Percentiles rank a stretch among this genome's conserved stretches.
Conservation (phyloP, 768 basidiomycete species). For the Mrakia gelida region DNA sequence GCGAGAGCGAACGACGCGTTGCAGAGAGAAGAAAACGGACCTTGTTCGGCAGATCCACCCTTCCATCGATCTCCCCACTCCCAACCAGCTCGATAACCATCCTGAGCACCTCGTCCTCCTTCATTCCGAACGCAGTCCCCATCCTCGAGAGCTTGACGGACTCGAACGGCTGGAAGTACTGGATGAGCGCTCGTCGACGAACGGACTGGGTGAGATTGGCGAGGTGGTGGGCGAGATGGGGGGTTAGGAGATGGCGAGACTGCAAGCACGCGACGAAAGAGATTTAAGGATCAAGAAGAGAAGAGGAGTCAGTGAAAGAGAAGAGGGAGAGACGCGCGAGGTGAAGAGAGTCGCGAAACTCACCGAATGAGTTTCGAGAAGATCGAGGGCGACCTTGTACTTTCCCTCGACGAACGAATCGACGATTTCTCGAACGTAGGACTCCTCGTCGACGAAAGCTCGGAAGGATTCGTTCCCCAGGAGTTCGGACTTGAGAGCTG, state of each 20-base stretch:
- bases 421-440: slow-evolving; percentile 78
- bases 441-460: slow-evolving; percentile 63
- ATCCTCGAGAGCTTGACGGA: slow-evolving; percentile 78
- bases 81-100: slow-evolving; percentile 76
- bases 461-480: slow-evolving; percentile 68
- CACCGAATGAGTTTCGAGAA: slow-evolving; percentile 70
- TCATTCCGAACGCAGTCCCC: slow-evolving; percentile 81
- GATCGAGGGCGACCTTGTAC: slow-evolving; percentile 74
- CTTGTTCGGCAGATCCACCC: slow-evolving; percentile 87
- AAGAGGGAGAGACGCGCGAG: not conserved
- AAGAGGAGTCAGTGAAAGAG: not conserved
- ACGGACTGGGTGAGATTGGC: slow-evolving; percentile 62
- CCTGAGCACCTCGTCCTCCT: slow-evolving; percentile 62
- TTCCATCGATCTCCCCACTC: slow-evolving; percentile 67
- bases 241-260: slow-evolving; percentile 73
- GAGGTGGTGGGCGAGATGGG: slow-evolving; percentile 70
- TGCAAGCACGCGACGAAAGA: slow-evolving; percentile 43
- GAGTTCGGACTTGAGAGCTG: slow-evolving; percentile 58
- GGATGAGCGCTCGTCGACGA: slow-evolving; percentile 68
- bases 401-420: slow-evolving; percentile 80
- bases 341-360: slow-evolving; percentile 23
- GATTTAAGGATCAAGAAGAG: too few relatives aligned
- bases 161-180: slow-evolving; percentile 87
- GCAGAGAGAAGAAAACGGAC: slow-evolving; percentile 45
- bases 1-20: not conserved